Percentiles rank a stretch among this genome's conserved stretches.
These are phyloP conservation scores for Eucalyptus melliodora DNA, from an alignment of 345 rosid genomes.

Conservation along the genomic window DNA sequence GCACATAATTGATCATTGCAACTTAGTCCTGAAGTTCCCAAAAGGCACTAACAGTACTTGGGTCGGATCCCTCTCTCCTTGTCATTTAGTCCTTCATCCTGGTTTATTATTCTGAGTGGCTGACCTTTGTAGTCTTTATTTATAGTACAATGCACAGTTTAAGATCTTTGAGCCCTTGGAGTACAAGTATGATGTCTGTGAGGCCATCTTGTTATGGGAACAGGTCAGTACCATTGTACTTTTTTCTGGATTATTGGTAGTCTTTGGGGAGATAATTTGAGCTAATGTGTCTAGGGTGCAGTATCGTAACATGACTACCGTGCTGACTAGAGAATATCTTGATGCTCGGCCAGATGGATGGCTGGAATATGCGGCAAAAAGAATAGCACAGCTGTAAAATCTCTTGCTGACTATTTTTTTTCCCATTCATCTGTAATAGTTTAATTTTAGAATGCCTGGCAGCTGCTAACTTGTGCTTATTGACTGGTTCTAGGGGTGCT, in stretches of 20 bases:
- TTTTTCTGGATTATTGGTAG: background rate
- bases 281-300: conserved; percentile 27
- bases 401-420: background rate
- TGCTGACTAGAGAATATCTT: conserved; percentile 88
- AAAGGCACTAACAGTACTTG: conserved; percentile 92
- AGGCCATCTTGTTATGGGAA: conserved; percentile 87
- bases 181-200: conserved; percentile 81
- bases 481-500: conserved; percentile 51
- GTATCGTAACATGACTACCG: conserved; percentile 98
- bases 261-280: background rate
- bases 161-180: conserved; percentile 83
- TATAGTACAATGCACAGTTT: conserved; percentile 83
- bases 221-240: conserved; percentile 45
- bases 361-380: conserved; percentile 88
- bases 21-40: conserved; percentile 78
- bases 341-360: conserved; percentile 95
- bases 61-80: conserved; percentile 25
- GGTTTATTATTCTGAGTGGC: background rate
- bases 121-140: background rate
- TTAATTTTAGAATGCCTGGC: background rate
- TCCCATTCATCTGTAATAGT: background rate
- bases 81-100: background rate
- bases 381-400: conserved; percentile 88
- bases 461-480: background rate
- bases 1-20: conserved; percentile 62